These are phyloP conservation scores for Penicillium soppii DNA, from an alignment of 495 filamentous ascomycete species.

Conservation along the genomic window DNA sequence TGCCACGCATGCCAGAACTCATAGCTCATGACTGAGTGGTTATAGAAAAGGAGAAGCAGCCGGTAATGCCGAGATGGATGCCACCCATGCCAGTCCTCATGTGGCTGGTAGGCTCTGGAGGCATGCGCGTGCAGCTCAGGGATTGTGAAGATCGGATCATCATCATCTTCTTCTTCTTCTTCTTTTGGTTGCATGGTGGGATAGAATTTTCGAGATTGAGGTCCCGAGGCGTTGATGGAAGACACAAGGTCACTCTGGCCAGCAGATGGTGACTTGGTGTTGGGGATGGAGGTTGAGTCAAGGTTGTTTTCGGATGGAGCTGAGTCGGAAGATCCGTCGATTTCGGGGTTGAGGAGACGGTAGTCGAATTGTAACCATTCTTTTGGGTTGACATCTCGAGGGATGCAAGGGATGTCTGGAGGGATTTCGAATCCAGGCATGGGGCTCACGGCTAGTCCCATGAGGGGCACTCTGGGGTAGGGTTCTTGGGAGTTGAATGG, in stretches of 20 bases:
- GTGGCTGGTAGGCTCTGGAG: conserved; percentile 34
- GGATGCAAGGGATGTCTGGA: conserved; percentile 39
- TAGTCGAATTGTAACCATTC: conserved; percentile 37
- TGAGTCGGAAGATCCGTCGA: conserved; percentile 5
- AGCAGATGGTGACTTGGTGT: neutral
- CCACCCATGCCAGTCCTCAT: conserved; percentile 41
- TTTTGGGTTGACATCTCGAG: conserved; percentile 19
- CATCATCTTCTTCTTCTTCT: neutral
- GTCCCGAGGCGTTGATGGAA: neutral
- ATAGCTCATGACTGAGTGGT: conserved; percentile 80
- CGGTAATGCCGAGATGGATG: conserved; percentile 56
- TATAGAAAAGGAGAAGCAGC: conserved; percentile 70
- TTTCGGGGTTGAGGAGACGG: conserved; percentile 20
- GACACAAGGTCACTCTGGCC: neutral
- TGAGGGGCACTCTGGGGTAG: conserved; percentile 45
- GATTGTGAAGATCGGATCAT: conserved; percentile 17
- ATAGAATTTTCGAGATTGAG: neutral
- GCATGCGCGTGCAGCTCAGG: conserved; percentile 44
- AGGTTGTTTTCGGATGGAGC: neutral
- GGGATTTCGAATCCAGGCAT: conserved; percentile 57
- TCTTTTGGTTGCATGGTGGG: neutral
- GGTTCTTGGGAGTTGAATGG: conserved; percentile 51
- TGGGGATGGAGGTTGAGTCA: neutral
- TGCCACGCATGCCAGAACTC: conserved; percentile 60
- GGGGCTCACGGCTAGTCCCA: conserved; percentile 59